Conservation (phyloP, 2,329 filamentous ascomycete genomes). For the Tolypocladium sp. region DNA sequence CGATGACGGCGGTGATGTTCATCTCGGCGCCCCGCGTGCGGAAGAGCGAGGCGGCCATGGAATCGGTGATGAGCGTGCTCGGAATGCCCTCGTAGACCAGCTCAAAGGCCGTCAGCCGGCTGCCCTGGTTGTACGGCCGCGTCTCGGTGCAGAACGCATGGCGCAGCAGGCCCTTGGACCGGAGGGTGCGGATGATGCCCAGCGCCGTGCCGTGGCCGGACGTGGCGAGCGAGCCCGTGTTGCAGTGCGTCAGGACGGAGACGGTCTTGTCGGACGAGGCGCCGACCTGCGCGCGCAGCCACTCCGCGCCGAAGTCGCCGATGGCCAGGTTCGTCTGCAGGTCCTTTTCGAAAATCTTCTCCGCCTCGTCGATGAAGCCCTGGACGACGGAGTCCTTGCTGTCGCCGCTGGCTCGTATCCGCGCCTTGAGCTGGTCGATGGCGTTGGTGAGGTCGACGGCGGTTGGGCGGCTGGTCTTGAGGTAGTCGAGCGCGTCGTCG, state of each 20-base stretch:
- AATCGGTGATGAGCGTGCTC: conserved; percentile 86
- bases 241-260: conserved; percentile 94
- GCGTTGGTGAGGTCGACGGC: conserved; percentile 93
- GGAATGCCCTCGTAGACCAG: conserved; percentile 91
- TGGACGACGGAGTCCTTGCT: conserved; percentile 46
- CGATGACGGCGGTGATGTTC: conserved; percentile 78
- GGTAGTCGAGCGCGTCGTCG: conserved; percentile 68
- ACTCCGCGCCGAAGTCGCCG: conserved; percentile 72
- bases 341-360: conserved; percentile 80
- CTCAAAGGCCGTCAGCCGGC: conserved; percentile 88
- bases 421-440: conserved; percentile 65
- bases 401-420: conserved; percentile 42
- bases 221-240: conserved; percentile 92
- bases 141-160: conserved; percentile 97
- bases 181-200: conserved; percentile 82
- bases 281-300: conserved; percentile 58
- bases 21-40: conserved; percentile 48
- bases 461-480: conserved; percentile 83
- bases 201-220: conserved; percentile 96
- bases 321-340: conserved; percentile 81
- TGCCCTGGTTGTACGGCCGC: conserved; percentile 94
- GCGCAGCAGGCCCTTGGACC: conserved; percentile 54
- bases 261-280: conserved; percentile 40
- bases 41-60: conserved; percentile 88
- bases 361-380: conserved; percentile 70